These are phyloP conservation scores for Zancudomyces culisetae DNA, from an alignment of 371 early-diverging fungal genomes.

Conservation along the genomic window DNA sequence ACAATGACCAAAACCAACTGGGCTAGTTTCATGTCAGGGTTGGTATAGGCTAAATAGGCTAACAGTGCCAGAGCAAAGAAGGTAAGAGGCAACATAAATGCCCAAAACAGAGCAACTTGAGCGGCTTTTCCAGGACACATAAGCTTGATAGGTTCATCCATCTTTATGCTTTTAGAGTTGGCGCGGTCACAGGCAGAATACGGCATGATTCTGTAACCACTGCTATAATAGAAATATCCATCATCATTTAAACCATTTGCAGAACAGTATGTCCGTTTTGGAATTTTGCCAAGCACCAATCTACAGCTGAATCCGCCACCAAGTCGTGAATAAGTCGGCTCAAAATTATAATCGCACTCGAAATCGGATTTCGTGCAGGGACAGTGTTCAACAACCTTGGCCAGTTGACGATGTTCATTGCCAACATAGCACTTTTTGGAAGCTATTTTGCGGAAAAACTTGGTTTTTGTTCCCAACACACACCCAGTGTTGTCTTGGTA, in stretches of 20 bases:
- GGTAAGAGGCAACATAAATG: conserved; percentile 17
- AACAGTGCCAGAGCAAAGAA: conserved; percentile 20
- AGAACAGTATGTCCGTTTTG: conserved; percentile 29
- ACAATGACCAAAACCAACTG: not conserved
- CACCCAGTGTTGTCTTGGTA: conserved; percentile 24
- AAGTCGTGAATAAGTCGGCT: conserved; percentile 13
- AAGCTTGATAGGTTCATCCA: conserved; percentile 34
- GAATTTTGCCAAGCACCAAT: conserved; percentile 35
- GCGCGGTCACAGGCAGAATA: conserved; percentile 34
- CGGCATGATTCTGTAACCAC: conserved; percentile 59
- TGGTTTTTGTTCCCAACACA: conserved; percentile 47
- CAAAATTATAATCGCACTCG: conserved; percentile 75
- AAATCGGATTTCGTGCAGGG: conserved; percentile 61
- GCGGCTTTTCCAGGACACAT: conserved; percentile 43
- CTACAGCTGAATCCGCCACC: conserved; percentile 30
- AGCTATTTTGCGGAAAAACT: conserved; percentile 61
- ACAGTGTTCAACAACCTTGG: conserved; percentile 37
- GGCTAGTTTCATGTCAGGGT: not conserved
- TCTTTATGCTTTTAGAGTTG: conserved; percentile 27
- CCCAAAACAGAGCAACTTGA: conserved; percentile 25
- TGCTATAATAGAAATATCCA: conserved; percentile 24
- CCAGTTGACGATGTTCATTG: conserved; percentile 40
- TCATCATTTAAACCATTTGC: conserved; percentile 9
- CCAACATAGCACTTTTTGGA: conserved; percentile 60
- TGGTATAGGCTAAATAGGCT: conserved; percentile 5